phyloP scores from a whole-genome alignment of 177 flowering plant genomes.

The Vitis hybrid region DNA sequence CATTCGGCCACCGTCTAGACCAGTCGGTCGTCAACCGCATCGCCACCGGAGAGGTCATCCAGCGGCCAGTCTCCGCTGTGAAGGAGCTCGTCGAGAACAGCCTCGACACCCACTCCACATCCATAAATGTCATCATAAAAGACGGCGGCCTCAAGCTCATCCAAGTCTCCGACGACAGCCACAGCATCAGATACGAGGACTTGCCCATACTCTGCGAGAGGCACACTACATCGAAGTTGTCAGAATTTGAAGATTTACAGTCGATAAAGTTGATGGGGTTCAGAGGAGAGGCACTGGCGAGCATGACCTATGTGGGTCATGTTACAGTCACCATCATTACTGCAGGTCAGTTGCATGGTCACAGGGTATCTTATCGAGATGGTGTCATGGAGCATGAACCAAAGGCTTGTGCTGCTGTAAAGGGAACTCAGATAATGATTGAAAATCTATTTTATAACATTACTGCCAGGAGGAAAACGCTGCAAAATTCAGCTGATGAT shows the following conservation, averaged over 20 bases:
- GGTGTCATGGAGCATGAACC: constrained; percentile 96
- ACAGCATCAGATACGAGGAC: constrained; percentile 86
- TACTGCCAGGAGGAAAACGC: constrained; percentile 88
- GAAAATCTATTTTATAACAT: constrained; percentile 95
- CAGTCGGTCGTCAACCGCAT: constrained; percentile 90
- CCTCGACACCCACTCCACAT: constrained; percentile 79
- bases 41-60: constrained; percentile 97
- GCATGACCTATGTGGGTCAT: constrained; percentile 98
- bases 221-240: constrained; percentile 93
- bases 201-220: constrained; percentile 92
- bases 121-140: constrained; percentile 75
- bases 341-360: constrained; percentile 84
- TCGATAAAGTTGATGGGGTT: constrained; percentile 93
- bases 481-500: constrained; percentile 91
- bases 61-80: constrained; percentile 86
- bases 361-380: constrained; percentile 90
- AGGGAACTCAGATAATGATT: constrained; percentile 95
- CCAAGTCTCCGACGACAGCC: constrained; percentile 96
- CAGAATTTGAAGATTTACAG: constrained; percentile 77
- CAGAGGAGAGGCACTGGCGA: constrained; percentile 98
- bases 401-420: constrained; percentile 95
- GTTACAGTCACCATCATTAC: constrained; percentile 96
- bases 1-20: constrained; percentile 60
- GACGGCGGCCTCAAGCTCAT: constrained; percentile 97
- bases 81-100: constrained; percentile 97